A percentile compares a stretch with the other conserved stretches of the same genome.
Conservation (phyloP, 2,329 filamentous ascomycete genomes). For the Fusarium lateritium region DNA sequence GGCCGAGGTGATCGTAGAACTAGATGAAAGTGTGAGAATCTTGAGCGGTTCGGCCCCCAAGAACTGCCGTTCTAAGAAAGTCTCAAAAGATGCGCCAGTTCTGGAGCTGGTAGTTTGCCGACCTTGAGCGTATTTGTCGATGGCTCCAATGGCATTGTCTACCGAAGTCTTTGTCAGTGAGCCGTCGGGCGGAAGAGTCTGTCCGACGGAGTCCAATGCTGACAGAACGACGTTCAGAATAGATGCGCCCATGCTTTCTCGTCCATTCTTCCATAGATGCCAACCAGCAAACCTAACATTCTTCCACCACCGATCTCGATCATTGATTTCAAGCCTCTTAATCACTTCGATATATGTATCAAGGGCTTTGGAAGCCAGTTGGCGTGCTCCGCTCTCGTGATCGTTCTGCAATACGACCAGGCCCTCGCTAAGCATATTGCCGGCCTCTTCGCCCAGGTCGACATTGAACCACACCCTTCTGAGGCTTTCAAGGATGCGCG, state of each 20-base stretch:
- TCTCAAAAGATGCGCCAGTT: slow-evolving; percentile 55
- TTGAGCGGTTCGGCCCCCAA: slow-evolving; percentile 53
- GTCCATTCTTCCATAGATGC: slow-evolving; percentile 75
- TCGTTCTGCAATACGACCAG: slow-evolving; percentile 67
- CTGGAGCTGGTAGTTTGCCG: slow-evolving; percentile 48
- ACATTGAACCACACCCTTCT: slow-evolving; percentile 72
- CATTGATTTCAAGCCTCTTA: slow-evolving; percentile 48
- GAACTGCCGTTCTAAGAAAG: slow-evolving; percentile 51
- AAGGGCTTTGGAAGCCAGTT: slow-evolving; percentile 70
- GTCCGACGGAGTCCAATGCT: slow-evolving; percentile 59
- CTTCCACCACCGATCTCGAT: slow-evolving; percentile 66
- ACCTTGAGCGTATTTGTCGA: slow-evolving; percentile 34
- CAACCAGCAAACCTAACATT: slow-evolving; percentile 70
- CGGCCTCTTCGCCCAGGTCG: slow-evolving; percentile 63
- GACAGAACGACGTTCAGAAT: slow-evolving; percentile 66
- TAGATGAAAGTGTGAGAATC: slow-evolving; percentile 74
- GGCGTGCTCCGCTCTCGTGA: slow-evolving; percentile 71
- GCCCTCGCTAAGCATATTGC: slow-evolving; percentile 60
- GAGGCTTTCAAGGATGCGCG: slow-evolving; percentile 70
- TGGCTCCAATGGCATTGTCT: slow-evolving; percentile 40
- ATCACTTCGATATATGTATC: slow-evolving; percentile 64
- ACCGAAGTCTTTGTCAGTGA: slow-evolving; percentile 20
- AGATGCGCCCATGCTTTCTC: slow-evolving; percentile 76
- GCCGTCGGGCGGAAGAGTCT: slow-evolving; percentile 42
- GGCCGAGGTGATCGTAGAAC: slow-evolving; percentile 70